A percentile compares a stretch with the other conserved stretches of the same genome.
Conservation (phyloP, 768 basidiomycete genomes). For the Tephrocybe sp. region DNA sequence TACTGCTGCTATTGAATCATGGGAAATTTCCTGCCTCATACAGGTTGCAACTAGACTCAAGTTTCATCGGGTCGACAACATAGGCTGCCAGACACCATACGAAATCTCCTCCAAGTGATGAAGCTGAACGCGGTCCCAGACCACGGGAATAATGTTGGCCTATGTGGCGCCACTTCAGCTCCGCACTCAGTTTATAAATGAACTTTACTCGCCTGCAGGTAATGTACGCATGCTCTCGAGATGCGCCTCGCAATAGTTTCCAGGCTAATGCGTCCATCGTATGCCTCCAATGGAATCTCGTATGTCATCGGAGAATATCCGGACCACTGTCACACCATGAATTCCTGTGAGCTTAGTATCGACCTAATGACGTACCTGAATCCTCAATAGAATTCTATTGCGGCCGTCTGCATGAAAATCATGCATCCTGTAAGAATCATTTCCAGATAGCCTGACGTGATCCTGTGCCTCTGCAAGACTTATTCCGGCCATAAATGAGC, state of each 20-base stretch:
- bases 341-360: neutral
- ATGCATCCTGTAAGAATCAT: slow-evolving; percentile 59
- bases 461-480: slow-evolving; percentile 69
- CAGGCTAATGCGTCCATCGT: slow-evolving; percentile 61
- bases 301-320: slow-evolving; percentile 71
- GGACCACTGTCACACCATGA: slow-evolving; percentile 55
- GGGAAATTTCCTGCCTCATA: neutral
- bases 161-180: slow-evolving; percentile 21
- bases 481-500: slow-evolving; percentile 60
- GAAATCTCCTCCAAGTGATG: slow-evolving; percentile 70
- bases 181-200: neutral
- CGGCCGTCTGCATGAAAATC: slow-evolving; percentile 64
- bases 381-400: slow-evolving; percentile 57
- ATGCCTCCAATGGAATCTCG: slow-evolving; percentile 69
- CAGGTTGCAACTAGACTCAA: neutral
- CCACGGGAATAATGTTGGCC: slow-evolving; percentile 69
- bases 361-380: slow-evolving; percentile 46
- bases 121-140: slow-evolving; percentile 65
- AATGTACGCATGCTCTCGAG: slow-evolving; percentile 70
- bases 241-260: slow-evolving; percentile 67
- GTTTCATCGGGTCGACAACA: slow-evolving; percentile 37
- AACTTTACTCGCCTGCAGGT: slow-evolving; percentile 52
- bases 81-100: slow-evolving; percentile 72
- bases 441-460: slow-evolving; percentile 56
- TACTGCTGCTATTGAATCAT: neutral